Evolutionary conservation across 2,329 filamentous ascomycete genomes (phyloP).

Genomic region (Stachybotrys chartarum): DNA sequence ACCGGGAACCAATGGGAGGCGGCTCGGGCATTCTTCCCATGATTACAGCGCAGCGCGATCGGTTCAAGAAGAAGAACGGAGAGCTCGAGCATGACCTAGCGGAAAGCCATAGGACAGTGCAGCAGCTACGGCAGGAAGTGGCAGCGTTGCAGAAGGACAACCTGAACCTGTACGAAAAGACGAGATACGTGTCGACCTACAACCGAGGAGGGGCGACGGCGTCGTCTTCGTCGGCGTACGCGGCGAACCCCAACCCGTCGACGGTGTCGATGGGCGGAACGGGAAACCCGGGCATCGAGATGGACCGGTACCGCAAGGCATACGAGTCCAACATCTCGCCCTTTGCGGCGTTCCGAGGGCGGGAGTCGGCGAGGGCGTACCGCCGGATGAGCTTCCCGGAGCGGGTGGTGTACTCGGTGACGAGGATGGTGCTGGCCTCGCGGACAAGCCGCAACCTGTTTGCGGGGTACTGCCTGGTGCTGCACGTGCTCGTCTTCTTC

Average conservation of each 20-base stretch:
- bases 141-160: constrained; percentile 94
- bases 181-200: constrained; percentile 90
- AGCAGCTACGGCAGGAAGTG: constrained; percentile 82
- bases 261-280: constrained; percentile 54
- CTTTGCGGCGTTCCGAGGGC: constrained; percentile 90
- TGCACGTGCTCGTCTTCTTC: constrained; percentile 82
- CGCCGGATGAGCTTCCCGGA: constrained; percentile 91
- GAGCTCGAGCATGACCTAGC: constrained; percentile 88
- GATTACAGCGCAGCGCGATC: constrained; percentile 95
- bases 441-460: constrained; percentile 89
- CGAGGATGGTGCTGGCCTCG: constrained; percentile 83
- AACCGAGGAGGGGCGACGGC: constrained; percentile 59
- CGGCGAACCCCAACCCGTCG: constrained; percentile 67
- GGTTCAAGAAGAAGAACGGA: constrained; percentile 92
- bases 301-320: constrained; percentile 82
- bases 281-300: constrained; percentile 53
- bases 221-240: constrained; percentile 59
- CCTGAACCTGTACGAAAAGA: constrained; percentile 93
- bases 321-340: constrained; percentile 96
- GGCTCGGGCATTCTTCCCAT: constrained; percentile 91
- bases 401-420: constrained; percentile 82
- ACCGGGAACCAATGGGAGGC: constrained; percentile 59
- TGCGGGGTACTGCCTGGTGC: constrained; percentile 79
- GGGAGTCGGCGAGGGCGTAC: constrained; percentile 84
- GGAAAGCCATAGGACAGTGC: constrained; percentile 73